Percentiles rank a stretch among this genome's conserved stretches.
These are phyloP conservation scores for Salix dunnii DNA, from an alignment of 345 rosid genomes.

Conservation along the genomic window DNA sequence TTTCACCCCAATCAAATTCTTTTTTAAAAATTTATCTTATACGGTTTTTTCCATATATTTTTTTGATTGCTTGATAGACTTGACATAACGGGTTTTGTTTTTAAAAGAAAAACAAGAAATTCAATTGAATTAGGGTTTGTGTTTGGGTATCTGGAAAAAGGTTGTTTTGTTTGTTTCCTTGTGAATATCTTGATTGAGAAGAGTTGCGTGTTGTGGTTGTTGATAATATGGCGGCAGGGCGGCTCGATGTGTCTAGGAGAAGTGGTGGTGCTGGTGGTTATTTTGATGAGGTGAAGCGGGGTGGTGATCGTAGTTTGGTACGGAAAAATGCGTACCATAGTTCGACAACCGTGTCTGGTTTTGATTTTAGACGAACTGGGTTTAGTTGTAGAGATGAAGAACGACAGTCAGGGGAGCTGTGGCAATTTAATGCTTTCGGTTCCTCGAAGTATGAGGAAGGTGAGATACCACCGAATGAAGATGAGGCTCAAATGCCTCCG, in stretches of 20 bases:
- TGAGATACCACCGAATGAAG: conserved; percentile 8
- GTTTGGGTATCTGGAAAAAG: conserved; percentile 20
- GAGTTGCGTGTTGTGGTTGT: conserved; percentile 44
- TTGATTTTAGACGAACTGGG: conserved; percentile 18
- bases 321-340: conserved; percentile 1
- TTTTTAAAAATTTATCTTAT: conserved; percentile 9
- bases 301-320: not conserved
- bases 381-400: conserved; percentile 13
- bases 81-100: not conserved
- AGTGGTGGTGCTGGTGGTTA: conserved; percentile 25
- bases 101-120: not conserved
- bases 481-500: conserved; percentile 32
- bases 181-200: conserved; percentile 32
- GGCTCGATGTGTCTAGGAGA: conserved; percentile 48
- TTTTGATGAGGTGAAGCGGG: conserved; percentile 14
- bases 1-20: conserved; percentile 4
- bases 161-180: not conserved
- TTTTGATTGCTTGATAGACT: not conserved
- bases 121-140: conserved; percentile 36
- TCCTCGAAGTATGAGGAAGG: conserved; percentile 20
- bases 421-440: not conserved
- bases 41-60: not conserved
- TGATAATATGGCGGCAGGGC: conserved; percentile 77
- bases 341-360: not conserved
- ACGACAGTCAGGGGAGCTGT: not conserved